Base-by-base conservation (phyloP, 805 yeast genomes). In the Myxozyma melibiosi region DNA sequence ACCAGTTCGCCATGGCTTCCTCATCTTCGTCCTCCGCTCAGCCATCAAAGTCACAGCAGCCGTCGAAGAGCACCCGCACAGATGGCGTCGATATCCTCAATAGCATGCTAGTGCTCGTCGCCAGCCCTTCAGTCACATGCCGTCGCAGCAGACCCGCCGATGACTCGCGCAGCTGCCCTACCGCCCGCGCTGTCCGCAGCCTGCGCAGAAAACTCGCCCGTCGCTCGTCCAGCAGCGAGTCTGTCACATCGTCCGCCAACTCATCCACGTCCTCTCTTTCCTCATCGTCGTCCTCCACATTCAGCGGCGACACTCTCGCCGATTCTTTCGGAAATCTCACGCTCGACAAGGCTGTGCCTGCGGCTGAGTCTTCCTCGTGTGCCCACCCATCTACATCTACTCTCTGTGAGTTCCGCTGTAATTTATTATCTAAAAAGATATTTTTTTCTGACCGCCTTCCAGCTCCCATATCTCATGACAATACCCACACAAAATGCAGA, bases 61-160 rank as follows among this genome's bases (percentile, higher is more conserved):
- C 34, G 16, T 16, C 51, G 27, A 37, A 30, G 2, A 2, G 16
- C n/a, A 27, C 22, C 43, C 20, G n/a, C 39, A 16, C 37, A 6
- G 50, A 25, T 27, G 56, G 56, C 42, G 18, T 52, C 38, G 33
- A 22, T 37, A 52, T 52, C 20, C 56, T 45, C 30, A 45, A 46
- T 47, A 35, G 25, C 39, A 52, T 52, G 56, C 22, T 52, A 41
- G 48, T 37, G 22, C 18, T 48, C 18, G 37, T 38, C 35, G 2
- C 52, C n/a, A n/a, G n/a, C n/a, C n/a, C n/a, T n/a, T n/a, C n/a
- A n/a, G n/a, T n/a, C n/a, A n/a, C n/a, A n/a, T n/a, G n/a, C n/a
- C n/a, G n/a, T n/a, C n/a, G n/a, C n/a, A n/a, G n/a, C n/a, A n/a
- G n/a, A n/a, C n/a, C n/a, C n/a, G n/a, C n/a, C n/a, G n/a, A n/a